phyloP scores from a whole-genome alignment of 352 stramenopile species.

The Pythium phragmitis region DNA sequence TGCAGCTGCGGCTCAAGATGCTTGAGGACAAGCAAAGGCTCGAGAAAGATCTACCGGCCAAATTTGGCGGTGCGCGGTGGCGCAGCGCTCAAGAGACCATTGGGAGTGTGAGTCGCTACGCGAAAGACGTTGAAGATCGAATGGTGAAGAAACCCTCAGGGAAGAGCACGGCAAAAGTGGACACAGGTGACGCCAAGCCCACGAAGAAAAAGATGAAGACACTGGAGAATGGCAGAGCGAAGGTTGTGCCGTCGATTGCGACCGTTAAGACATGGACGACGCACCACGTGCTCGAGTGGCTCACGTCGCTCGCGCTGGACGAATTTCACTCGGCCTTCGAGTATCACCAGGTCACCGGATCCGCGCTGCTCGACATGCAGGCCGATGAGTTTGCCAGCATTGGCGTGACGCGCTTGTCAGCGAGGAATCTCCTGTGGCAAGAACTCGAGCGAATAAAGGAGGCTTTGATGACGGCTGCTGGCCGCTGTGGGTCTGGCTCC shows the following conservation, averaged over 20 bases:
- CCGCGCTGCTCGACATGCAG: slow-evolving; percentile 43
- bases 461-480: background rate
- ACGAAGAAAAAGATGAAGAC: slow-evolving; percentile 16
- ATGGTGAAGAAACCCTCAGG: slow-evolving; percentile 8
- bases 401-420: slow-evolving; percentile 53
- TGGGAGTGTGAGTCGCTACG: slow-evolving; percentile 72
- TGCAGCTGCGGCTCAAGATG: slow-evolving; percentile 56
- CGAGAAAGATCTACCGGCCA: slow-evolving; percentile 48
- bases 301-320: slow-evolving; percentile 51
- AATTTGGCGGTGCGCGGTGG: slow-evolving; percentile 71
- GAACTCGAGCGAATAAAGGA: slow-evolving; percentile 54
- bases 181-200: background rate
- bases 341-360: slow-evolving; percentile 74
- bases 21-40: slow-evolving; percentile 64
- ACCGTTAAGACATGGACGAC: slow-evolving; percentile 53
- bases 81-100: slow-evolving; percentile 71
- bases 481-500: background rate
- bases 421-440: slow-evolving; percentile 53
- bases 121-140: slow-evolving; percentile 54
- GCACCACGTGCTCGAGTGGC: slow-evolving; percentile 63
- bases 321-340: slow-evolving; percentile 72
- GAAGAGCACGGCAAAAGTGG: slow-evolving; percentile 26
- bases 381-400: slow-evolving; percentile 46
- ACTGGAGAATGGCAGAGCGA: background rate
- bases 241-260: slow-evolving; percentile 30